These are phyloP conservation scores for Hypoxylon rickii DNA, from an alignment of 495 filamentous ascomycete species.

Conservation along the genomic window DNA sequence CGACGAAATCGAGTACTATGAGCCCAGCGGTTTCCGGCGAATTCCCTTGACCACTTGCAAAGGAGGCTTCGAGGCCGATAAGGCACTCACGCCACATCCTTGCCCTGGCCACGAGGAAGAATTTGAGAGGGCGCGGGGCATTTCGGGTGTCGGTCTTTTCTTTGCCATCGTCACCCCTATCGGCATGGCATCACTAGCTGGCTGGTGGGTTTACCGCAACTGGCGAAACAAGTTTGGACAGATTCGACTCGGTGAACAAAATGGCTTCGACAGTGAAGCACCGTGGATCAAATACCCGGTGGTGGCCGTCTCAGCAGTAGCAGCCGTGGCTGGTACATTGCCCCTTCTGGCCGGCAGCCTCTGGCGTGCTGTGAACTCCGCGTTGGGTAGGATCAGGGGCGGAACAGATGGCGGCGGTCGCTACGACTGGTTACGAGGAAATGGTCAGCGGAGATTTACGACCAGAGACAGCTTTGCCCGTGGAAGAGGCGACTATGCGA, in stretches of 20 bases:
- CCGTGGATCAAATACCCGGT: slow-evolving; percentile 79
- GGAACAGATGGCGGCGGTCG: slow-evolving; percentile 40
- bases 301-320: slow-evolving; percentile 72
- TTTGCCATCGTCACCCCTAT: slow-evolving; percentile 80
- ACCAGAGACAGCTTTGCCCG: slow-evolving; percentile 84
- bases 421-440: slow-evolving; percentile 53
- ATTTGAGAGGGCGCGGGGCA: slow-evolving; percentile 71
- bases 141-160: slow-evolving; percentile 79
- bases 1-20: slow-evolving; percentile 70
- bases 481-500: slow-evolving; percentile 79
- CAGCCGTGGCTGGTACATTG: slow-evolving; percentile 73
- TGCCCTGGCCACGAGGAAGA: slow-evolving; percentile 81
- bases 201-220: slow-evolving; percentile 84
- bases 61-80: slow-evolving; percentile 73
- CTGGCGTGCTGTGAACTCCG: slow-evolving; percentile 62
- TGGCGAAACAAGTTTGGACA: slow-evolving; percentile 91
- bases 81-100: slow-evolving; percentile 54
- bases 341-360: slow-evolving; percentile 70
- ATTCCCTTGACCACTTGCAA: slow-evolving; percentile 86
- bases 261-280: slow-evolving; percentile 63
- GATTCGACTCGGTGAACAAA: slow-evolving; percentile 77
- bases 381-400: slow-evolving; percentile 51
- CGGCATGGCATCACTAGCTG: slow-evolving; percentile 65
- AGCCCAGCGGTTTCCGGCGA: slow-evolving; percentile 85
- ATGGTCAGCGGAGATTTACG: slow-evolving; percentile 68